These are phyloP conservation scores for Castanea mollissima DNA, from an alignment of 306 rosid species.

Conservation along the genomic window DNA sequence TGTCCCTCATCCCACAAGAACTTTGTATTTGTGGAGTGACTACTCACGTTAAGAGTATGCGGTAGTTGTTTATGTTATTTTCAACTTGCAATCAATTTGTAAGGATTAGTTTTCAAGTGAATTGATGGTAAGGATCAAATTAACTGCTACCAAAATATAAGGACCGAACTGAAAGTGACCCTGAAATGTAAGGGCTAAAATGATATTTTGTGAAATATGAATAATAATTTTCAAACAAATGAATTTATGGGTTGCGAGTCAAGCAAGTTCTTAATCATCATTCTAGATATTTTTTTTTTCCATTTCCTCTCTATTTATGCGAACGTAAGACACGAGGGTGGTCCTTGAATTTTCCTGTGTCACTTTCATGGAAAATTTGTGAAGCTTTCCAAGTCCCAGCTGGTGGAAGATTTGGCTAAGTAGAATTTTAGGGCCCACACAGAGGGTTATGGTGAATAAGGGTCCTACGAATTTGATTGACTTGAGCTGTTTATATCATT, in stretches of 20 bases:
- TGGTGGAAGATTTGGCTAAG: conserved; percentile 57
- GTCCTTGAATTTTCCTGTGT: conserved; percentile 42
- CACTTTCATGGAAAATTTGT: conserved; percentile 56
- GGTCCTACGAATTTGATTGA: conserved; percentile 34
- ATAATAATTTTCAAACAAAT: not conserved
- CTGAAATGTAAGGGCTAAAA: no score
- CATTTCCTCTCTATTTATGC: not conserved
- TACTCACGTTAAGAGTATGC: accelerated
- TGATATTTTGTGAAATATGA: no score
- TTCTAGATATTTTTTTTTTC: conserved; percentile 19
- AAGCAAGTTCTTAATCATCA: conserved; percentile 23
- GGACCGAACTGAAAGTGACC: no score
- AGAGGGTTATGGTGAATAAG: not conserved
- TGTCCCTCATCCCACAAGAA: no score
- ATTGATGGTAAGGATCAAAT: no score
- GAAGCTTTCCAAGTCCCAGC: conserved; percentile 42
- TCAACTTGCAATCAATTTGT: no score
- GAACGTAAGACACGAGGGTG: conserved; percentile 29
- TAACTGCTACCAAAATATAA: no score
- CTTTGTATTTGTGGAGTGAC: no score
- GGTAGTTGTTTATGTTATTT: no score
- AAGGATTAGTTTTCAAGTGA: no score
- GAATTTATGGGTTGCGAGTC: conserved; percentile 32
- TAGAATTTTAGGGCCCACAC: conserved; percentile 48
- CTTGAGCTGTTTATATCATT: conserved; percentile 6